phyloP scores from a whole-genome alignment of 306 rosid species.

The Vigna trinervia region DNA sequence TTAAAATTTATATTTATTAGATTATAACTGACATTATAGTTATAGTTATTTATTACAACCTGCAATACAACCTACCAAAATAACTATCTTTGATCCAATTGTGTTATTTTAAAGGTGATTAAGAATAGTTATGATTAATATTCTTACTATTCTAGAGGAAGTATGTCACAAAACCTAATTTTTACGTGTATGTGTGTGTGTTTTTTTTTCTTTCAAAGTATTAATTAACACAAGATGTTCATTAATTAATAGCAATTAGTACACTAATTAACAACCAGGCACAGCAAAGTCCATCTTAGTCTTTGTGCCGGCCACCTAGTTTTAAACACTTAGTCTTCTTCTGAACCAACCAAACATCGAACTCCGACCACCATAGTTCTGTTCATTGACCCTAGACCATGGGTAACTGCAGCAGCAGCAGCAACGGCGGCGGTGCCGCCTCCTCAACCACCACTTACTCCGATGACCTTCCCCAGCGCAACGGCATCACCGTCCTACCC shows the following conservation, averaged over 20 bases:
- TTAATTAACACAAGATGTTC: neutral
- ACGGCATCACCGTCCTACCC: conserved; percentile 61
- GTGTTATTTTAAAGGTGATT: no score
- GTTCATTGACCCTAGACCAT: conserved; percentile 37
- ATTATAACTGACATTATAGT: neutral
- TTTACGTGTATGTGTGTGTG: neutral
- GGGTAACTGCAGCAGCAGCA: conserved; percentile 75
- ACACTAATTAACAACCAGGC: neutral
- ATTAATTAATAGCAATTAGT: neutral
- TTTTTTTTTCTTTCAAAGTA: neutral
- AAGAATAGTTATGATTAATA: no score
- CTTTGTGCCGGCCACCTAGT: conserved; percentile 17
- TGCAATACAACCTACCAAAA: no score
- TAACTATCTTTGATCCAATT: no score
- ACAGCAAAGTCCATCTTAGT: conserved; percentile 30
- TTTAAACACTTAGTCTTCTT: conserved; percentile 4
- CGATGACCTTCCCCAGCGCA: conserved; percentile 36
- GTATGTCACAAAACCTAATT: no score
- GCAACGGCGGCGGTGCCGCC: conserved; percentile 37
- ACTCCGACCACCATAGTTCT: conserved; percentile 37
- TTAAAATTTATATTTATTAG: no score
- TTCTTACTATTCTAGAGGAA: no score
- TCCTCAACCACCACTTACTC: neutral
- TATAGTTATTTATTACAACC: neutral
- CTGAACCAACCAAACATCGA: neutral